Evolutionary conservation across 2,329 filamentous ascomycete genomes (phyloP).

Genomic region (Hypoxylon sp.): DNA sequence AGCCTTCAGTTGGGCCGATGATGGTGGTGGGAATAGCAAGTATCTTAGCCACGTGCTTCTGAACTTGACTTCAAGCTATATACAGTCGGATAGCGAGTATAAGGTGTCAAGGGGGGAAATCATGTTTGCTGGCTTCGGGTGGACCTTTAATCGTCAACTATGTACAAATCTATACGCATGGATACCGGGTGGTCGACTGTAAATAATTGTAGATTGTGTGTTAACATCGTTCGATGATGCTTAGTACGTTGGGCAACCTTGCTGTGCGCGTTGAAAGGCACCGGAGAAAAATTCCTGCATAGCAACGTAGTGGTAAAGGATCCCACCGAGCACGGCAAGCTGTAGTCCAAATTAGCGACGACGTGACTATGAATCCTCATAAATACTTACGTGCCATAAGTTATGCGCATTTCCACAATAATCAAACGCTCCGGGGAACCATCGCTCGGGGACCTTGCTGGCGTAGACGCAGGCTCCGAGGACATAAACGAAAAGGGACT

Average conservation of each 20-base stretch:
- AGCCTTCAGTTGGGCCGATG: slow-evolving; percentile 16
- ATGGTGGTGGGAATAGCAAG: slow-evolving; percentile 26
- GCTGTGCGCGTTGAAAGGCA: slow-evolving; percentile 77
- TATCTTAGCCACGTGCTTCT: slow-evolving; percentile 35
- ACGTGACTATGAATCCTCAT: slow-evolving; percentile 84
- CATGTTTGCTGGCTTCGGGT: not conserved
- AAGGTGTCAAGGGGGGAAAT: not conserved
- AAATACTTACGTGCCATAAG: slow-evolving; percentile 88
- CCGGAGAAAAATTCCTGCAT: slow-evolving; percentile 95
- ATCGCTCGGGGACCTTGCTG: slow-evolving; percentile 91
- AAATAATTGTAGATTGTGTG: slow-evolving; percentile 6
- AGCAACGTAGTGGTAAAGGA: slow-evolving; percentile 95
- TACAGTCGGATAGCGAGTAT: not conserved
- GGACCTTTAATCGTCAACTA: not conserved
- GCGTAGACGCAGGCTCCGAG: slow-evolving; percentile 88
- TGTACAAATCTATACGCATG: slow-evolving; percentile 3
- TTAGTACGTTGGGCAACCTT: slow-evolving; percentile 68
- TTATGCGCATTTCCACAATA: slow-evolving; percentile 97
- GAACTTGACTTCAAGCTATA: slow-evolving; percentile 12
- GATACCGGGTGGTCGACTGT: slow-evolving; percentile 2
- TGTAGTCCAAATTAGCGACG: slow-evolving; percentile 95
- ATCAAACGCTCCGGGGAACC: slow-evolving; percentile 93
- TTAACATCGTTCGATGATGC: slow-evolving; percentile 7
- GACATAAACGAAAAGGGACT: slow-evolving; percentile 89
- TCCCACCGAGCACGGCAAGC: slow-evolving; percentile 91